Evolutionary conservation across 441 rosid species (phyloP), one percentile per base, ranked within the genome.

Genomic region (Isatis lusitanica): DNA sequence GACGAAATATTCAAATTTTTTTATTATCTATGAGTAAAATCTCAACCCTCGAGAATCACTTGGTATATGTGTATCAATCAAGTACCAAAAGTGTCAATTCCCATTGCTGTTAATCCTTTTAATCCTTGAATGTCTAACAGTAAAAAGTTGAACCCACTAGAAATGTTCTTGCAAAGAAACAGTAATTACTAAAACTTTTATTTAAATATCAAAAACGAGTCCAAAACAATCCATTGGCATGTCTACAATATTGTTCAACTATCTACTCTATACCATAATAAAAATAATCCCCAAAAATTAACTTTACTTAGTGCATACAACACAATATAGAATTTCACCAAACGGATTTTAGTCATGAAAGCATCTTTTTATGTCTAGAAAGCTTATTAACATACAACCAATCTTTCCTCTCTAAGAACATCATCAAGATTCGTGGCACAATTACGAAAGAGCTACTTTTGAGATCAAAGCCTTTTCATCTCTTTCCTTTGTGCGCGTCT

Each of bases 1-100:
- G 68, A 74, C 78, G 51, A 60, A 30, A 38, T 57, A 66, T 66
- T 47, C 52, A 13, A 3, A 1, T 12, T 33, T 5, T 33, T 35
- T 64, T 21, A 2, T 57, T 38, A 53, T 35, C 64, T 55, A 44
- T 63, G 18, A 63, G 33, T 73, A 55, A 73, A 73, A 57, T 73
- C 51, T 73, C 60, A 66, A 26, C 66, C 77, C 43, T 73, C 43
- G 17, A 74, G 55, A 74, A 58, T 59, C 63, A 74, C 69, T 61
- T 68, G 78, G 56, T 59, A 40, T 35, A 40, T 67, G 68, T 67
- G 69, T 61, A 56, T 51, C 48, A 60, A 67, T 67, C 61, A 74
- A 60, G 68, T 67, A 59, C 56, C 63, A 74, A 51, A 61, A 68
- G 50, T 51, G 50, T 43, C 56, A 42, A 10, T 33, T 74, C 74